A percentile compares a stretch with the other conserved stretches of the same genome.
These are phyloP conservation scores for Kodamaea plutei DNA, from an alignment of 1,139 yeast species.

Conservation along the genomic window DNA sequence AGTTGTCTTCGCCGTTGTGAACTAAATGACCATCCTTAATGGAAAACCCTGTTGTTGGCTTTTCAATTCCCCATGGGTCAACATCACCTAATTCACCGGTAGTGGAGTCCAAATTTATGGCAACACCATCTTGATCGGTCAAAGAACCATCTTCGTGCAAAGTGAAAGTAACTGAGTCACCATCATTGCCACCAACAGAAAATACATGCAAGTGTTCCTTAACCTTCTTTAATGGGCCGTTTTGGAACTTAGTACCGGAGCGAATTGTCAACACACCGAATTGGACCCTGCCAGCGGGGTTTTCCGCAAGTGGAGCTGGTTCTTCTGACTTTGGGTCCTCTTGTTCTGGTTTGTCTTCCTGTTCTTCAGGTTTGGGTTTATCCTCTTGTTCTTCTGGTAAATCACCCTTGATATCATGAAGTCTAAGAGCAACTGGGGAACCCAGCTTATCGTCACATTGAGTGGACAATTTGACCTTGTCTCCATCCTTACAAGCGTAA, in stretches of 20 bases:
- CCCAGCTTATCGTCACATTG: slow-evolving; percentile 10
- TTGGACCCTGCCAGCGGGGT: slow-evolving; percentile 4
- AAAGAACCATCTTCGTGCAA: slow-evolving; percentile 24
- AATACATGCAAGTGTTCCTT: slow-evolving; percentile 28
- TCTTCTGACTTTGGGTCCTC: slow-evolving; percentile 1
- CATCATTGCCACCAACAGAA: slow-evolving; percentile 30
- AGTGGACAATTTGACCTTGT: slow-evolving; percentile 10
- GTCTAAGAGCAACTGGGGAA: slow-evolving; percentile 12
- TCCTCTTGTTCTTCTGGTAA: background rate
- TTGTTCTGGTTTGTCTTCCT: background rate
- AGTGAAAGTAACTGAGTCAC: slow-evolving; percentile 20
- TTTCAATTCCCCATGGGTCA: slow-evolving; percentile 24
- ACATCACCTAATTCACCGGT: slow-evolving; percentile 31
- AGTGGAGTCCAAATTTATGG: slow-evolving; percentile 20
- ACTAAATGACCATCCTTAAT: slow-evolving; percentile 22
- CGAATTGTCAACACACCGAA: slow-evolving; percentile 19
- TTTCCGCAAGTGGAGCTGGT: slow-evolving; percentile 1
- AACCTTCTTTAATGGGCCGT: slow-evolving; percentile 24
- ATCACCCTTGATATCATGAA: background rate
- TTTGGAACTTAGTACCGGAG: slow-evolving; percentile 22
- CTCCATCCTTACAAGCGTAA: slow-evolving; percentile 20
- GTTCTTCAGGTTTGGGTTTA: background rate
- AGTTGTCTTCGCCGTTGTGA: slow-evolving; percentile 18
- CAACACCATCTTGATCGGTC: slow-evolving; percentile 26
- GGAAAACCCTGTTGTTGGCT: slow-evolving; percentile 24